These are phyloP conservation scores for Candida adriatica DNA, from an alignment of 805 yeast species.

Conservation along the genomic window DNA sequence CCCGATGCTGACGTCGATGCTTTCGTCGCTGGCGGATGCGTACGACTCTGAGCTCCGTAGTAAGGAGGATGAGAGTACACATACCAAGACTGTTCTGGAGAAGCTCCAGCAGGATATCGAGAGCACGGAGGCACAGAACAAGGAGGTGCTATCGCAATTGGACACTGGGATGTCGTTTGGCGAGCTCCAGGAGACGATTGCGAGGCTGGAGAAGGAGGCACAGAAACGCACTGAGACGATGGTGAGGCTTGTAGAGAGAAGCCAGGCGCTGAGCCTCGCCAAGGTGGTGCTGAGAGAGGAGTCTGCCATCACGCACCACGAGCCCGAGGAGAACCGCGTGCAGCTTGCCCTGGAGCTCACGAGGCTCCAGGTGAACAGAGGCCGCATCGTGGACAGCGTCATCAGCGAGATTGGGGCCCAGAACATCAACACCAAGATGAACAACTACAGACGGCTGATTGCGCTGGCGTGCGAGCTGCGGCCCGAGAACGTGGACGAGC, in stretches of 20 bases:
- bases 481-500: conserved; percentile 71
- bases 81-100: conserved; percentile 37
- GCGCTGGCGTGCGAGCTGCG: conserved; percentile 71
- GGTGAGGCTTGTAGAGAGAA: conserved; percentile 45
- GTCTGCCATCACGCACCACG: conserved; percentile 16
- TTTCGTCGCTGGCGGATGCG: conserved; percentile 40
- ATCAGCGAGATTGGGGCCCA: conserved; percentile 41
- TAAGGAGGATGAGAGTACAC: conserved; percentile 47
- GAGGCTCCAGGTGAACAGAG: conserved; percentile 45
- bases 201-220: conserved; percentile 15
- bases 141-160: conserved; percentile 21
- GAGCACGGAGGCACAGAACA: conserved; percentile 26
- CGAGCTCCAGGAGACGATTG: conserved; percentile 12
- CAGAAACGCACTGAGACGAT: conserved; percentile 28
- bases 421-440: conserved; percentile 50
- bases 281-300: conserved; percentile 53
- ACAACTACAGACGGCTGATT: conserved; percentile 73
- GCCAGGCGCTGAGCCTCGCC: conserved; percentile 58
- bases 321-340: conserved; percentile 9
- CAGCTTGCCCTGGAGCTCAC: conserved; percentile 37
- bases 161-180: conserved; percentile 15
- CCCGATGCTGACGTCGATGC: conserved; percentile 28
- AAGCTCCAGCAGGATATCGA: conserved; percentile 35
- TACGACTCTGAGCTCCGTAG: conserved; percentile 49
- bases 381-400: conserved; percentile 38